Conservation (phyloP, 78 protist genomes). For the Mantamonas sphyraenae region DNA sequence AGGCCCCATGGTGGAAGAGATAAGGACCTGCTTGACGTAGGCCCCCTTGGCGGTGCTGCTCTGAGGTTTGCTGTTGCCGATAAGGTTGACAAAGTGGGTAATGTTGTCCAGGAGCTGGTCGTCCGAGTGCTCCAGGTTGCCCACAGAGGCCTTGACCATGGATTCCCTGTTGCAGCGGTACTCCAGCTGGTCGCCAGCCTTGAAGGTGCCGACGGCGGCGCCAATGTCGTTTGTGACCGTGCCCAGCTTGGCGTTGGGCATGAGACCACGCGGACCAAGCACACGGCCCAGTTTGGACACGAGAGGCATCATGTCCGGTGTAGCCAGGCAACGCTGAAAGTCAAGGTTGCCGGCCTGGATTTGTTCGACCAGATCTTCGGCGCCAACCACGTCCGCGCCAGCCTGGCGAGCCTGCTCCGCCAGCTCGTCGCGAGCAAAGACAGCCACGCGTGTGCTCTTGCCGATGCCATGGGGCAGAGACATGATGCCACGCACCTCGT, state of each 20-base stretch:
- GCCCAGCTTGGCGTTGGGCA: constrained; percentile 26
- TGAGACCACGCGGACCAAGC: constrained; percentile 20
- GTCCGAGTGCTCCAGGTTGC: not conserved
- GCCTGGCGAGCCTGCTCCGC: constrained; percentile 5
- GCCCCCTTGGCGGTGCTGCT: too few relatives aligned
- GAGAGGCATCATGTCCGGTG: constrained; percentile 18
- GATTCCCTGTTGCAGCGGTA: not conserved
- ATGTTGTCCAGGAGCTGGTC: not conserved
- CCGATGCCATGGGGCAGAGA: not conserved
- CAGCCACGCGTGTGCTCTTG: not conserved
- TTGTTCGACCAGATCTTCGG: constrained; percentile 7
- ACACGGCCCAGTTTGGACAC: not conserved
- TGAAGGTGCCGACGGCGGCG: not conserved
- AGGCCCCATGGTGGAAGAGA: too few relatives aligned
- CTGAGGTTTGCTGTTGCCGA: too few relatives aligned
- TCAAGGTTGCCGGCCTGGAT: not conserved
- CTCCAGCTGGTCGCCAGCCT: constrained; percentile 6
- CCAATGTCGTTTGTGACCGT: constrained; percentile 5
- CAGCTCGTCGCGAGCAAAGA: constrained; percentile 3
- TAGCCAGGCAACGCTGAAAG: not conserved
- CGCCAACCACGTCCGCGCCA: constrained; percentile 18
- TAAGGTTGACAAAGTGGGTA: not conserved
- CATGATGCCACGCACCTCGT: too few relatives aligned
- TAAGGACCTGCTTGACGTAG: too few relatives aligned
- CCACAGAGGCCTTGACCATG: not conserved